These are phyloP conservation scores for Coccomyxa sp. DNA, from an alignment of 139 green algal genomes.

Conservation along the genomic window DNA sequence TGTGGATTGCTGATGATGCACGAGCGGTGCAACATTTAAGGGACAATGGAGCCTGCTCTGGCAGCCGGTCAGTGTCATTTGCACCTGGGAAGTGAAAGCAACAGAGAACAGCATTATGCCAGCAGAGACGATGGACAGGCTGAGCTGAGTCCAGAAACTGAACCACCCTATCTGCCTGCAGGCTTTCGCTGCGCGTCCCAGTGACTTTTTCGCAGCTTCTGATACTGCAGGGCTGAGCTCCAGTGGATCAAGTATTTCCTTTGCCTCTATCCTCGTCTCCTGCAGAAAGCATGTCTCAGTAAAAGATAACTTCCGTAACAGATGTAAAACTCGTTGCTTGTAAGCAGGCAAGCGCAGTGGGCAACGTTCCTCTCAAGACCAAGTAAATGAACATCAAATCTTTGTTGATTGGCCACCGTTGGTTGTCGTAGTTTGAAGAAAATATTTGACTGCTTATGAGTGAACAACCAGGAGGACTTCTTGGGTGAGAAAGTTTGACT, in stretches of 20 bases:
- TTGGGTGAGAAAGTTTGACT: too few species aligned
- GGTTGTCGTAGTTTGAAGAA: too few species aligned
- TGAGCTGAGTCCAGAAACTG: constrained; percentile 94
- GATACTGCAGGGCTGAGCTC: neutral
- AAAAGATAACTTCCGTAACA: too few species aligned
- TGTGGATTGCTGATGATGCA: neutral
- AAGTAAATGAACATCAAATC: too few species aligned
- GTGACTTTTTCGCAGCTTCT: constrained; percentile 37
- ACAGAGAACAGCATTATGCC: constrained; percentile 95
- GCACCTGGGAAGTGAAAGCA: constrained; percentile 80
- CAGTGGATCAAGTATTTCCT: neutral
- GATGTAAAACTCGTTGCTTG: too few species aligned
- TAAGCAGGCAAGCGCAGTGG: too few species aligned
- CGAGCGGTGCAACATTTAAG: neutral
- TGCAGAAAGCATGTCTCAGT: neutral
- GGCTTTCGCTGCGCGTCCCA: constrained; percentile 31
- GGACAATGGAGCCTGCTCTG: too few species aligned
- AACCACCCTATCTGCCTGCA: constrained; percentile 74
- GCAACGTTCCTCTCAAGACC: too few species aligned
- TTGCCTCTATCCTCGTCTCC: neutral
- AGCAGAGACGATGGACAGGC: constrained; percentile 77
- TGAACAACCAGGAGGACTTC: too few species aligned
- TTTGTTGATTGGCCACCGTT: too few species aligned
- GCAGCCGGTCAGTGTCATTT: neutral
- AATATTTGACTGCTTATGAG: too few species aligned